phyloP scores from a whole-genome alignment of 208 protist genomes.

The Trypanosomatidae sp. region DNA sequence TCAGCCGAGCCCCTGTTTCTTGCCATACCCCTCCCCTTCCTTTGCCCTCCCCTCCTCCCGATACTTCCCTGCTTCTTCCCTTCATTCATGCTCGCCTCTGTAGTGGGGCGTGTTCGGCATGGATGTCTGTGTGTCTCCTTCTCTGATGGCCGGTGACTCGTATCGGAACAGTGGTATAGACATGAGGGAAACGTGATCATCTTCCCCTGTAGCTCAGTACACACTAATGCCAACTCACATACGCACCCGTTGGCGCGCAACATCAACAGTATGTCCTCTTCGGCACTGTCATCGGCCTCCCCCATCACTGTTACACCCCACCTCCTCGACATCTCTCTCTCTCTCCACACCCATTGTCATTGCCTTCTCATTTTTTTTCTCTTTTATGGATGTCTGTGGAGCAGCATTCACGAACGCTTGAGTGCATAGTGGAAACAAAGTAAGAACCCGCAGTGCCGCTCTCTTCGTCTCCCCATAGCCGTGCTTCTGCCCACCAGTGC shows the following conservation, averaged over 20 bases:
- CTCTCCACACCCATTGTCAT: neutral
- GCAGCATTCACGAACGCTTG: neutral
- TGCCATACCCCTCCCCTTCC: neutral
- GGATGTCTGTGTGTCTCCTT: neutral
- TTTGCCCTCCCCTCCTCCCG: slow-evolving; percentile 1
- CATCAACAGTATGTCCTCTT: neutral
- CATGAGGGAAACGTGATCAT: neutral
- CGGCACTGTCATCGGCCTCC: neutral
- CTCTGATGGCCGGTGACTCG: neutral
- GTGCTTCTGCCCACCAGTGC: neutral
- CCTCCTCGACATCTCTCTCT: neutral
- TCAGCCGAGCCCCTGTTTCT: neutral
- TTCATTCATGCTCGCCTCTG: neutral
- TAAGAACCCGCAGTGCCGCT: neutral
- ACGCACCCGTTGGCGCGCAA: neutral
- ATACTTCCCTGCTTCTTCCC: slow-evolving; percentile 9
- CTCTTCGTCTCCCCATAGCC: neutral
- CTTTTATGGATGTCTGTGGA: neutral
- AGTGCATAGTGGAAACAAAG: neutral
- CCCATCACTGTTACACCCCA: neutral
- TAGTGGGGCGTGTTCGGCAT: neutral
- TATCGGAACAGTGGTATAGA: neutral
- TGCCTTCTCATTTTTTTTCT: slow-evolving; percentile 6
- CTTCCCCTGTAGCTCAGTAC: neutral
- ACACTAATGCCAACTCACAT: neutral